These are phyloP conservation scores for Hypholoma fasciculare DNA, from an alignment of 768 basidiomycete species.

Conservation along the genomic window DNA sequence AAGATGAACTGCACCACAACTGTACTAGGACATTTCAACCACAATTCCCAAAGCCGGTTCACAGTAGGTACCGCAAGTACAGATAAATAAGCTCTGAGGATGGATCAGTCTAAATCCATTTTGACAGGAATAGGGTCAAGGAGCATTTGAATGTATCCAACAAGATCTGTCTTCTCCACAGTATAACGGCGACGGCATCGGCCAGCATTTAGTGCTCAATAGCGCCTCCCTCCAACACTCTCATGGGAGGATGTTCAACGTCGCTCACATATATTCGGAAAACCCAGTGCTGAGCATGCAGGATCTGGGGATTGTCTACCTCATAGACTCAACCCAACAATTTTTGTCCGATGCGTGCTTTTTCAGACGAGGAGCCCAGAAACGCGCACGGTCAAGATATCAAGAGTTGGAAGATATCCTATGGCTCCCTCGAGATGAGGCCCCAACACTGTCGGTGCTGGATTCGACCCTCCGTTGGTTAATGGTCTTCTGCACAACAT, in stretches of 20 bases:
- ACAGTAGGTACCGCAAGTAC: not conserved
- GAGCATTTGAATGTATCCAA: conserved; percentile 2
- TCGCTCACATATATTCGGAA: conserved; percentile 26
- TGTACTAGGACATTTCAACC: no score
- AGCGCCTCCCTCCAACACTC: not conserved
- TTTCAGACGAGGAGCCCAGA: not conserved
- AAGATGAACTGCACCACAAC: no score
- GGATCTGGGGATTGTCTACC: conserved; percentile 77
- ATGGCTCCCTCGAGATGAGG: conserved; percentile 59
- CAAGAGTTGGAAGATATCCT: conserved; percentile 88
- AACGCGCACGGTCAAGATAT: not conserved
- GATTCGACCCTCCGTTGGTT: conserved; percentile 81
- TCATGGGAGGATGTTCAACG: conserved; percentile 25
- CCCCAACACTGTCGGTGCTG: conserved; percentile 67
- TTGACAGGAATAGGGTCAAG: conserved; percentile 7
- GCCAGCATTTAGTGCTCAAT: conserved; percentile 13
- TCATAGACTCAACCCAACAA: conserved; percentile 81
- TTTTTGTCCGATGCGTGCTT: conserved; percentile 81
- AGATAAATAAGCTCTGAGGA: not conserved
- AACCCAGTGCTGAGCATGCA: conserved; percentile 43
- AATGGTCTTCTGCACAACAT: conserved; percentile 75
- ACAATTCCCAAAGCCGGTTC: not conserved
- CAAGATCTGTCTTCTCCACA: not conserved
- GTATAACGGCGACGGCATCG: conserved; percentile 9
- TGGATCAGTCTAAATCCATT: not conserved